These are phyloP conservation scores for Cytauxzoon felis DNA, from an alignment of 169 alveolate genomes.

Conservation along the genomic window DNA sequence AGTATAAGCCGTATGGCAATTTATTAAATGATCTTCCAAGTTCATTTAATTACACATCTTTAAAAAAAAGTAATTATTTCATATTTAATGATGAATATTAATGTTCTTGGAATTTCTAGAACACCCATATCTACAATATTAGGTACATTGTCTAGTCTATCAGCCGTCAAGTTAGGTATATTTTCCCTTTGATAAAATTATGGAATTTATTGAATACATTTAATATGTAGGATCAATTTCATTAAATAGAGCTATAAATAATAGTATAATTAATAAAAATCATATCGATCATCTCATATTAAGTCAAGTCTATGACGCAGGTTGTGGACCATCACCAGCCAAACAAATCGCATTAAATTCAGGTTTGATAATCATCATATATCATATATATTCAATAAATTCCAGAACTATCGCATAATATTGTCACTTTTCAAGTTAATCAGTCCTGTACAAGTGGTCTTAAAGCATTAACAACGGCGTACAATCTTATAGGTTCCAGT, in stretches of 20 bases:
- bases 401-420: slow-evolving; percentile 50
- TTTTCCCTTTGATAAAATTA: neutral
- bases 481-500: slow-evolving; percentile 48
- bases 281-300: slow-evolving; percentile 48
- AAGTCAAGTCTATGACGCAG: slow-evolving; percentile 63
- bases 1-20: slow-evolving; percentile 18
- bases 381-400: neutral
- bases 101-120: slow-evolving; percentile 28
- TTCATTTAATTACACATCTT: slow-evolving; percentile 3
- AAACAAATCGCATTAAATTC: slow-evolving; percentile 41
- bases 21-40: neutral
- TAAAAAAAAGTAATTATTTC: neutral
- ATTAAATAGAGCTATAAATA: slow-evolving; percentile 49
- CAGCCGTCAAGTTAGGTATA: slow-evolving; percentile 27
- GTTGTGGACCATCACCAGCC: slow-evolving; percentile 65
- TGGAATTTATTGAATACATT: neutral
- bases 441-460: slow-evolving; percentile 67
- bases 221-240: slow-evolving; percentile 5
- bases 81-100: neutral
- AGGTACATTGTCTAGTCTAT: slow-evolving; percentile 25
- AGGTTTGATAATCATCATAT: slow-evolving; percentile 11
- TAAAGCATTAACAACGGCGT: slow-evolving; percentile 56
- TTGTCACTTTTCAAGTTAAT: slow-evolving; percentile 38
- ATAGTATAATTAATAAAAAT: slow-evolving; percentile 44
- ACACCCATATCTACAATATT: slow-evolving; percentile 38